Conservation (phyloP, 441 rosid genomes). For the Raphanus hybrid region DNA sequence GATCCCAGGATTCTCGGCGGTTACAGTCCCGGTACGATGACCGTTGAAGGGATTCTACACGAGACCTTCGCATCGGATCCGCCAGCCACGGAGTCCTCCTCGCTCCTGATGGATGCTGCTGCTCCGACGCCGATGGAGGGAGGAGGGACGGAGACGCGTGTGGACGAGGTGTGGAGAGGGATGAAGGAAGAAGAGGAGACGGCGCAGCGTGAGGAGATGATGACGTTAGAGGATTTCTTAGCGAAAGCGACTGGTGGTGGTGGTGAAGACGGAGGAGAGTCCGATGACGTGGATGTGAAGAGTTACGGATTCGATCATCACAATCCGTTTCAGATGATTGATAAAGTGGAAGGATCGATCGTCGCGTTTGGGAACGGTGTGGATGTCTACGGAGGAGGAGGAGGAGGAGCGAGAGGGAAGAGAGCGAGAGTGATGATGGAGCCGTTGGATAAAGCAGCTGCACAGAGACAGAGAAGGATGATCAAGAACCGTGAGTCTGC, state of each 20-base stretch:
- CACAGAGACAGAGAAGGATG: conserved; percentile 89
- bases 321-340: conserved; percentile 58
- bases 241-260: conserved; percentile 64
- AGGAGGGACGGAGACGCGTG: conserved; percentile 30
- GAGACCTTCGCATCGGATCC: conserved; percentile 45
- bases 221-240: conserved; percentile 89
- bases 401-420: conserved; percentile 47
- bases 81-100: conserved; percentile 44
- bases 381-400: conserved; percentile 39
- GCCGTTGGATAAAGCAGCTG: conserved; percentile 84
- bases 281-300: conserved; percentile 51
- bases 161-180: conserved; percentile 78
- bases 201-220: conserved; percentile 59
- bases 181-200: conserved; percentile 61
- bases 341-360: conserved; percentile 44
- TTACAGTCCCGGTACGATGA: conserved; percentile 51
- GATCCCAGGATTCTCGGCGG: conserved; percentile 8
- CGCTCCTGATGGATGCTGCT: conserved; percentile 36
- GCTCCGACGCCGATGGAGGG: conserved; percentile 23
- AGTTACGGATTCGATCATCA: conserved; percentile 55
- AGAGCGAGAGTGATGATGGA: conserved; percentile 68
- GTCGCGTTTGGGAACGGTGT: conserved; percentile 42
- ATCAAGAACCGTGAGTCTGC: conserved; percentile 93
- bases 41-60: conserved; percentile 50
- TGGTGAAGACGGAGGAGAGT: conserved; percentile 45